Conservation (phyloP, 768 basidiomycete genomes). For the Imleria badia region DNA sequence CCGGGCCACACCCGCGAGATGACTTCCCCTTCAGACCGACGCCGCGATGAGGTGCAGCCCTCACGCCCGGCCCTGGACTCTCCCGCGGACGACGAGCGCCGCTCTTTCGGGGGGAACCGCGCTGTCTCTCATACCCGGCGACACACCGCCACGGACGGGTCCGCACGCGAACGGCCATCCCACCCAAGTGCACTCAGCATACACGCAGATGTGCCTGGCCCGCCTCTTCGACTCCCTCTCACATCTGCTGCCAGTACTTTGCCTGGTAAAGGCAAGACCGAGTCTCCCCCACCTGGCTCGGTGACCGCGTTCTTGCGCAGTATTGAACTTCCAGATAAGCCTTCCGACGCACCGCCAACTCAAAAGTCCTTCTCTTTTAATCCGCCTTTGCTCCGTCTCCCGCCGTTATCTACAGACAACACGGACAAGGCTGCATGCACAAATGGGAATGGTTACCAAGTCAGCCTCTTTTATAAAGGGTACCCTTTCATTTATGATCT, state of each 20-base stretch:
- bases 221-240: slow-evolving; percentile 16
- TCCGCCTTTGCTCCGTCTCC: slow-evolving; percentile 12
- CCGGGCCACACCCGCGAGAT: not conserved
- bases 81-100: slow-evolving; percentile 3
- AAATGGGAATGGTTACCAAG: slow-evolving; percentile 11
- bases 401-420: slow-evolving; percentile 10
- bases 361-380: slow-evolving; percentile 11
- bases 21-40: slow-evolving; percentile 7
- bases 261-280: not conserved
- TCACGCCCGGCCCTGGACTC: not conserved
- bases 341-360: slow-evolving; percentile 5
- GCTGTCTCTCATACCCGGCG: slow-evolving; percentile 1
- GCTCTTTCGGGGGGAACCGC: slow-evolving; percentile 4
- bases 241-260: not conserved
- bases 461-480: slow-evolving; percentile 29
- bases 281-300: slow-evolving; percentile 12
- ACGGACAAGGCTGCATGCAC: not conserved
- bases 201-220: slow-evolving; percentile 11
- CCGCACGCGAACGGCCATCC: slow-evolving; percentile 4
- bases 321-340: slow-evolving; percentile 23
- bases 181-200: slow-evolving; percentile 5
- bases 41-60: slow-evolving; percentile 6
- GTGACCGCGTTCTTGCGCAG: slow-evolving; percentile 28
- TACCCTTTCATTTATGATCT: slow-evolving; percentile 31
- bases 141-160: slow-evolving; percentile 3